Evolutionary conservation across 2,329 filamentous ascomycete species (phyloP).

Genomic region (Calonectria ilicicola): DNA sequence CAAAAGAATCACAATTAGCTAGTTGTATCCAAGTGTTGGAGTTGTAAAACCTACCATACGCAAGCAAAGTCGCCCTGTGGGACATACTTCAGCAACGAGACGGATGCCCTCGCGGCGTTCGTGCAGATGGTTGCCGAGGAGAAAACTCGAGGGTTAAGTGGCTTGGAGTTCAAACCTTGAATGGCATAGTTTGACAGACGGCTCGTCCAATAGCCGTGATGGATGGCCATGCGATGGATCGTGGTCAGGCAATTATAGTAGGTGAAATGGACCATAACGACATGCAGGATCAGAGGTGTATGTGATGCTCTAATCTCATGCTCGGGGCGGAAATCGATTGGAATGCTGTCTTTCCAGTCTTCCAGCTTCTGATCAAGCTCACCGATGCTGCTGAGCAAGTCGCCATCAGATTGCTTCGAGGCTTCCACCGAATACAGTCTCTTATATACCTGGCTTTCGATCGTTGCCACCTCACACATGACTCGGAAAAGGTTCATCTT

Average conservation of each 20-base stretch:
- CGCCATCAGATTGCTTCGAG: constrained; percentile 90
- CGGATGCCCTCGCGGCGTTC: constrained; percentile 90
- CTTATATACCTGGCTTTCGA: constrained; percentile 95
- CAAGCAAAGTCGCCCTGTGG: constrained; percentile 95
- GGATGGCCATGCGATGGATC: constrained; percentile 98
- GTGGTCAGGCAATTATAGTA: constrained; percentile 99
- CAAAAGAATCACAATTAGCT: constrained; percentile 44
- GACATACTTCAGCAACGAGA: constrained; percentile 94
- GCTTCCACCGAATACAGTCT: constrained; percentile 93
- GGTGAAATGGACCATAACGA: constrained; percentile 94
- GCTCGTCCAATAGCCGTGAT: constrained; percentile 98
- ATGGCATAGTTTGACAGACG: constrained; percentile 95
- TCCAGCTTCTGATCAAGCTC: constrained; percentile 92
- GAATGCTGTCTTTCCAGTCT: constrained; percentile 96
- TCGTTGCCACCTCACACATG: constrained; percentile 91
- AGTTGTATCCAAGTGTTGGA: neutral
- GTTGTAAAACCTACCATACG: constrained; percentile 78
- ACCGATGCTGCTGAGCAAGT: constrained; percentile 94
- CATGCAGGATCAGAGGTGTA: constrained; percentile 91
- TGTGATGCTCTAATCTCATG: constrained; percentile 95
- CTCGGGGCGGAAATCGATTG: constrained; percentile 95
- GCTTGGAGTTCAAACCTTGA: constrained; percentile 89
- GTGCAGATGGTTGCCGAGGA: constrained; percentile 94
- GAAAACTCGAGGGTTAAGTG: constrained; percentile 93
- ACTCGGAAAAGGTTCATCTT: constrained; percentile 96